Evolutionary conservation across 1,284 basidiomycete species (phyloP), one percentile per base, ranked within the genome.

Genomic region (Pascua sp.): DNA sequence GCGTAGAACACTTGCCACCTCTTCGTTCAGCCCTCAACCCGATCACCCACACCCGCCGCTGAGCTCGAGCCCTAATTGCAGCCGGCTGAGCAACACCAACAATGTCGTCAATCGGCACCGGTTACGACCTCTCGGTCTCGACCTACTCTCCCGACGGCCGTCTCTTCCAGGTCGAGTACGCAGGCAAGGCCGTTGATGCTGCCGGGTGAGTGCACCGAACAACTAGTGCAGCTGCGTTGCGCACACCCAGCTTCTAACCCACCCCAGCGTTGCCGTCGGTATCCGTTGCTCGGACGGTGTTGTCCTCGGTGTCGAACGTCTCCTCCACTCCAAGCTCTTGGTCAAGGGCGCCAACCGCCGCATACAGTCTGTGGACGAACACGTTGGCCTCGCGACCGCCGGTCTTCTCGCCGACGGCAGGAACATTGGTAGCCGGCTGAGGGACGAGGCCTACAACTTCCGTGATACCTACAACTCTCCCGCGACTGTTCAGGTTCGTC

Each of bases 101-200:
- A 55, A 96, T 96, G 92, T 94, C 94, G 55, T 96, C 94, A 53
- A 97, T 97, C 72, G 93, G 94, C 61, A 97, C 94, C 67, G 95
- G 95, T 56, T 98, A 98, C 81, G 95, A 98, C 83, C 87, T 98
- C 60, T 97, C 93, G 57, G 91, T 95, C 47, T 95, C 91, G 71
- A 98, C 95, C 49, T 98, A 98, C 82, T 97, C 93, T 42, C 95
- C 95, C 58, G 95, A 98, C 79, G 95, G 95, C 32, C 86, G 96
- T 66, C 92, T 98, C 74, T 98, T 98, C 76, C 95, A 98, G 84
- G 90, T 98, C 76, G 96, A 98, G 79, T 98, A 98, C 74, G 96
- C 96, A 51, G 88, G 87, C 80, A 98, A 98, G 80, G 94, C 96
- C 39, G 95, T 98, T 56, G 96, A 98, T 79, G 96, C 96, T 78